A percentile compares a stretch with the other conserved stretches of the same genome.
Conservation (phyloP, 169 alveolate genomes). For the Babesia divergens region DNA sequence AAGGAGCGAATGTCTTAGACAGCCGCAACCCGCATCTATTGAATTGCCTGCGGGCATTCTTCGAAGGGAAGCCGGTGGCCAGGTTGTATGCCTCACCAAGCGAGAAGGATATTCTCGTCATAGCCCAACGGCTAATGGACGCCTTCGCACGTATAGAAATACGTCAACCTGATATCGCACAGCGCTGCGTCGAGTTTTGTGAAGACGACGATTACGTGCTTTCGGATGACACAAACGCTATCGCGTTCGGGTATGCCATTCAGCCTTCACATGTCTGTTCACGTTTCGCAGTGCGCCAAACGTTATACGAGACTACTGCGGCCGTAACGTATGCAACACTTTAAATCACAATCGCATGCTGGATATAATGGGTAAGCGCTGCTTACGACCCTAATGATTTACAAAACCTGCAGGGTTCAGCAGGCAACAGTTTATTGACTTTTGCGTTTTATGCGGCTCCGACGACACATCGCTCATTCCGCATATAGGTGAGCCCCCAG, state of each 20-base stretch:
- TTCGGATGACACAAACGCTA: constrained; percentile 59
- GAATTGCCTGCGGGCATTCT: constrained; percentile 9
- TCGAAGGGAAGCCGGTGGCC: constrained; percentile 10
- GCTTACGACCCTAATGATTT: not conserved
- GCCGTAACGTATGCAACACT: constrained; percentile 37
- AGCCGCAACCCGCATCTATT: constrained; percentile 9
- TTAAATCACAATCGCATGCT: constrained; percentile 35
- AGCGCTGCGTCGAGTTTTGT: constrained; percentile 62
- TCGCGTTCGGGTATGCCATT: constrained; percentile 43
- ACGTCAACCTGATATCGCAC: constrained; percentile 32
- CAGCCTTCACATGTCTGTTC: not conserved
- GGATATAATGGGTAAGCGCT: constrained; percentile 26
- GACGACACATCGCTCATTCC: constrained; percentile 39
- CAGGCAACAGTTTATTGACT: constrained; percentile 52
- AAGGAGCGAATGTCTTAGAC: constrained; percentile 32
- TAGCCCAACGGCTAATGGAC: constrained; percentile 34
- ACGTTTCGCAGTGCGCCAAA: constrained; percentile 51
- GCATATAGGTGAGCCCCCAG: constrained; percentile 20
- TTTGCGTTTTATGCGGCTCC: constrained; percentile 44
- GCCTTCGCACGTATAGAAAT: constrained; percentile 45
- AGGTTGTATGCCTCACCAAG: constrained; percentile 36
- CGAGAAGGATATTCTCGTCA: constrained; percentile 29
- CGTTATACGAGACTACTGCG: constrained; percentile 54
- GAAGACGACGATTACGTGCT: constrained; percentile 23
- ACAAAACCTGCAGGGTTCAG: constrained; percentile 5